Evolutionary conservation across 225 moss, liverwort and hornwort genomes (phyloP).

Genomic region (Asterella californica): DNA sequence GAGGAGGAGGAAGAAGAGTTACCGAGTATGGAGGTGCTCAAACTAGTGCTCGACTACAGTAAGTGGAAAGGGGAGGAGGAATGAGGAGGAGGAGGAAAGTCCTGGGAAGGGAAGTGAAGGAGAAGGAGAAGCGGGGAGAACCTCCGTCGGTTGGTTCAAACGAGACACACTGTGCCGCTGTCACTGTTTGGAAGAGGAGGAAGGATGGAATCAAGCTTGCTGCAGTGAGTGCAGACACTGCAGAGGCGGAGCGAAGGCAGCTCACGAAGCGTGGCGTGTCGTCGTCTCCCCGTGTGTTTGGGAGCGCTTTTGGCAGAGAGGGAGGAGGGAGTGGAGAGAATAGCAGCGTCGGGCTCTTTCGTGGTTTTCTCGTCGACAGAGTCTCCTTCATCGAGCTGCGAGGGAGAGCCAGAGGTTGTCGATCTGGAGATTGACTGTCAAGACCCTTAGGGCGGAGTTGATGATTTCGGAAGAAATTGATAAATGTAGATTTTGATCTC

Average conservation of each 20-base stretch:
- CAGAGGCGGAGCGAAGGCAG: neutral
- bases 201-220: neutral
- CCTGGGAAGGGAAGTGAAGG: neutral
- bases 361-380: neutral
- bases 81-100: neutral
- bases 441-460: neutral
- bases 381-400: neutral
- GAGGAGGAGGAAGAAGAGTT: no score
- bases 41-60: no score
- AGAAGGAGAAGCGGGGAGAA: neutral
- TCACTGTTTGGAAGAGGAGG: neutral
- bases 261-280: neutral
- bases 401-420: neutral
- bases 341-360: neutral
- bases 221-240: neutral
- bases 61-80: no score
- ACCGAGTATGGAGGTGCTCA: no score
- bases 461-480: neutral
- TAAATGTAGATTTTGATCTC: conserved; percentile 11
- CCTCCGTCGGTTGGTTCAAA: neutral
- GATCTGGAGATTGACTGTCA: neutral
- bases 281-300: neutral
- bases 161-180: neutral
- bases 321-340: neutral
- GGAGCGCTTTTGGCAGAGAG: neutral